Evolutionary conservation across 73 alveolate genomes (phyloP).

Genomic region (Paramecium tetraurelia): DNA sequence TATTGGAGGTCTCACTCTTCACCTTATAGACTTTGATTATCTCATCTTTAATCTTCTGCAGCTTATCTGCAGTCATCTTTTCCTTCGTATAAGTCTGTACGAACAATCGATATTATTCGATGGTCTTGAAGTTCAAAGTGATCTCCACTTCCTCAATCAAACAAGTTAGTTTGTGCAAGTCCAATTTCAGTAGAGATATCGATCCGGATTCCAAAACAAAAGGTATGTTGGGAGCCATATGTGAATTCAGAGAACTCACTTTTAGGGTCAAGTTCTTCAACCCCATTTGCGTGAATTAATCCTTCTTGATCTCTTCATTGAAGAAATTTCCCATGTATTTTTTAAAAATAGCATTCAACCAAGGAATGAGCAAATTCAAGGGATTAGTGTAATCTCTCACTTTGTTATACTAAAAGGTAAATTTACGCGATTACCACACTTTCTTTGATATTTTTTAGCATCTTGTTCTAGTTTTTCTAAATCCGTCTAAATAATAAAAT

Average conservation of each 20-base stretch:
- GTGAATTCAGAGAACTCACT: not conserved
- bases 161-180: not conserved
- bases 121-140: not conserved
- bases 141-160: not conserved
- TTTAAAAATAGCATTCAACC: slow-evolving; percentile 44
- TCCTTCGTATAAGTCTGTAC: not conserved
- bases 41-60: not conserved
- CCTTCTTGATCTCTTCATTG: slow-evolving; percentile 9
- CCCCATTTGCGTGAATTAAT: not conserved
- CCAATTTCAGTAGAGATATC: not conserved
- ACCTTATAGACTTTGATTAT: not conserved
- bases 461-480: not conserved
- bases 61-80: not conserved
- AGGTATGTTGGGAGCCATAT: not conserved
- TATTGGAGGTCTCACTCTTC: not conserved
- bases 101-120: not conserved
- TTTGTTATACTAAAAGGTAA: not conserved
- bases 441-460: not conserved
- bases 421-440: not conserved
- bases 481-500: not conserved
- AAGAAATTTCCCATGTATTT: slow-evolving; percentile 28
- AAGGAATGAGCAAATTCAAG: not conserved
- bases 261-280: not conserved
- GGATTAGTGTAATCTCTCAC: slow-evolving; percentile 31
- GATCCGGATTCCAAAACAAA: slow-evolving; percentile 8